These are phyloP conservation scores for Graphiopsis chlorocephala DNA, from an alignment of 2,329 filamentous ascomycete genomes.

Conservation along the genomic window DNA sequence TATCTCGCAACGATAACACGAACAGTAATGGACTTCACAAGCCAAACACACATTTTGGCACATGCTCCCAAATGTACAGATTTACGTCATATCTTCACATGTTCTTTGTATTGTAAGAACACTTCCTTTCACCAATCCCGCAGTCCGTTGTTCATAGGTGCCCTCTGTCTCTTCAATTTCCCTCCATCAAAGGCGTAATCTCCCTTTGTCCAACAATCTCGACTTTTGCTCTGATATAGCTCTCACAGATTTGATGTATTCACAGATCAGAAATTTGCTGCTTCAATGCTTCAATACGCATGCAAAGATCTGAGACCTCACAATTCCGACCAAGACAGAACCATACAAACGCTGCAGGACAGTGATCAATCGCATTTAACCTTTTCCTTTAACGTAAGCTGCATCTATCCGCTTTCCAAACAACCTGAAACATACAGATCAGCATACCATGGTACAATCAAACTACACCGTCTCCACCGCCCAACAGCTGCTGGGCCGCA, in stretches of 20 bases:
- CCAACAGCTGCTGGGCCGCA: slow-evolving; percentile 5
- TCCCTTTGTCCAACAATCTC: not conserved
- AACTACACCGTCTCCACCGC: slow-evolving; percentile 13
- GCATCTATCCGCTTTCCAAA: not conserved
- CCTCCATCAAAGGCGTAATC: not conserved
- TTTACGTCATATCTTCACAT: not conserved
- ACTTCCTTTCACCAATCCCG: not conserved
- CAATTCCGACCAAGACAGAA: not conserved
- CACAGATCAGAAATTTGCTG: not conserved
- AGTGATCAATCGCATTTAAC: not conserved
- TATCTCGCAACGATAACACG: not conserved
- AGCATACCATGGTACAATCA: slow-evolving; percentile 4
- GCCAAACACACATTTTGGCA: not conserved
- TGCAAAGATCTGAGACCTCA: slow-evolving; percentile 13
- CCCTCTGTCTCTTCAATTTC: not conserved
- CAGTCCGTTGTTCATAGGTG: not conserved
- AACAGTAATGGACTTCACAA: not conserved
- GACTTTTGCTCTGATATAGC: not conserved
- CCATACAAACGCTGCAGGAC: slow-evolving; percentile 9
- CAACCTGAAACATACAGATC: not conserved
- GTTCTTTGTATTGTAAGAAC: not conserved
- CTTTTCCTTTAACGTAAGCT: not conserved
- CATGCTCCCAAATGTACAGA: not conserved
- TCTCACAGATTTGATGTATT: not conserved
- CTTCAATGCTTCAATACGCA: not conserved